Base-by-base conservation (phyloP, 805 yeast genomes). In the Cyberlindnera subsufficiens region DNA sequence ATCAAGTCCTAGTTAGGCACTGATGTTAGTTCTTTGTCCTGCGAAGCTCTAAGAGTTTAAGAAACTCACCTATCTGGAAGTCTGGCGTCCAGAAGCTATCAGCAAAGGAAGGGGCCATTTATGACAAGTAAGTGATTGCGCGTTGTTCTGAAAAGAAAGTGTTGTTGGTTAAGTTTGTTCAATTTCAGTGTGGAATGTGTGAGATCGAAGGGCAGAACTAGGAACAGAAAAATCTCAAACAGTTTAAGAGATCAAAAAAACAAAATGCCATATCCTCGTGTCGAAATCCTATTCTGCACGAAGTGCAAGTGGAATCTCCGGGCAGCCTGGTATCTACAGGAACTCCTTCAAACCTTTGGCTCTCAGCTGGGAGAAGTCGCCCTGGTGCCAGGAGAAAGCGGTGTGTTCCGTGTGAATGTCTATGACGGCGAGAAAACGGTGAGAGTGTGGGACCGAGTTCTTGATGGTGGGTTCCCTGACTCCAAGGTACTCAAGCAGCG, bases 301-400 rank as follows among this genome's bases (percentile, higher is more conserved):
- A 77, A 75, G 56, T 88, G 96, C 68, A 83, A 84, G 55, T 88
- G 96, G 96, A 84, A 85, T 53, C 73, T 86, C 37, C 67, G 96
- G 11, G 95, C 96, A 2, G 74, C 86, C 0, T 89, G 96, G 96
- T 86, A 86, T 52, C 67, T 79, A 29, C 96, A 86, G 58, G 96
- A 88, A 61, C 66, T 89, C 1, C 64, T 88, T n/a, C 87, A 84
- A 55, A 89, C 96, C 0, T 89, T 87, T 60, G 81, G 80, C 4
- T 60, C 63, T 5, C 66, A 68, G 18, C 54, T 79, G 7, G 80
- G 79, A 14, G 83, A 81, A 43, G 74, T 80, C 3, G 64, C 78
- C 0, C 56, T 74, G 58, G 61, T 64, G 36, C 71, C 87, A 55
- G 57, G 70, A 41, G 56, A 64, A 42, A 55, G 71, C 32, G 95